Evolutionary conservation across 352 stramenopile genomes (phyloP).

Genomic region (Albugo laibachii): DNA sequence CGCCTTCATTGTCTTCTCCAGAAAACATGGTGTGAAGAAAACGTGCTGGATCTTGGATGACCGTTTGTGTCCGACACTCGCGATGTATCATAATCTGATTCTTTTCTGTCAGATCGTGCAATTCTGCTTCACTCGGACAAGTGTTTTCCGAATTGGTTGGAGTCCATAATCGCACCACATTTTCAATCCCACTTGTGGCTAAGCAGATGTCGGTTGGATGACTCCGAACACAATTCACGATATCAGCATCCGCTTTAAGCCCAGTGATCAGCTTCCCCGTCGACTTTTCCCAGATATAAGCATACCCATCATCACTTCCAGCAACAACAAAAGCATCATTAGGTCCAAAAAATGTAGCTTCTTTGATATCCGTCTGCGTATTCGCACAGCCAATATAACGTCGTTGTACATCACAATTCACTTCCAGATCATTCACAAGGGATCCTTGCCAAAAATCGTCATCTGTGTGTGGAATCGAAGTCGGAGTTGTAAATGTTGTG

Average conservation of each 20-base stretch:
- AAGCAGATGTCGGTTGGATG: constrained; percentile 61
- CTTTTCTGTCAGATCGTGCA: constrained; percentile 23
- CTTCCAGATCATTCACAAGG: constrained; percentile 12
- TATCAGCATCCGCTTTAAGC: constrained; percentile 62
- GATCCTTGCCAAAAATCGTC: constrained; percentile 35
- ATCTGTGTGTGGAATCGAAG: constrained; percentile 7
- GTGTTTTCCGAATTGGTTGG: constrained; percentile 23
- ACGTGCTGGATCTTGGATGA: constrained; percentile 27
- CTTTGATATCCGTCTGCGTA: constrained; percentile 80
- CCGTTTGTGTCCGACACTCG: constrained; percentile 20
- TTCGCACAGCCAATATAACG: constrained; percentile 80
- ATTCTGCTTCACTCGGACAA: constrained; percentile 19
- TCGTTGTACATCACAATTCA: constrained; percentile 44
- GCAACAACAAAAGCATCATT: constrained; percentile 74
- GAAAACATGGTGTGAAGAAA: constrained; percentile 51
- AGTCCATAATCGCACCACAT: constrained; percentile 62
- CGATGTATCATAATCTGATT: constrained; percentile 58
- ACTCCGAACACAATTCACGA: constrained; percentile 78
- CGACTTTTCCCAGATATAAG: constrained; percentile 71
- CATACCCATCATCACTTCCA: constrained; percentile 69
- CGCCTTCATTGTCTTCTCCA: constrained; percentile 22
- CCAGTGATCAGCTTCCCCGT: constrained; percentile 66
- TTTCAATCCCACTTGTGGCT: constrained; percentile 67
- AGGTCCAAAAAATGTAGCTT: constrained; percentile 72
- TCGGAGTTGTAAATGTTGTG: too few relatives aligned